A percentile compares a stretch with the other conserved stretches of the same genome.
Conservation (phyloP, 2,329 filamentous ascomycete species). For the Incumbomyces lentus region DNA sequence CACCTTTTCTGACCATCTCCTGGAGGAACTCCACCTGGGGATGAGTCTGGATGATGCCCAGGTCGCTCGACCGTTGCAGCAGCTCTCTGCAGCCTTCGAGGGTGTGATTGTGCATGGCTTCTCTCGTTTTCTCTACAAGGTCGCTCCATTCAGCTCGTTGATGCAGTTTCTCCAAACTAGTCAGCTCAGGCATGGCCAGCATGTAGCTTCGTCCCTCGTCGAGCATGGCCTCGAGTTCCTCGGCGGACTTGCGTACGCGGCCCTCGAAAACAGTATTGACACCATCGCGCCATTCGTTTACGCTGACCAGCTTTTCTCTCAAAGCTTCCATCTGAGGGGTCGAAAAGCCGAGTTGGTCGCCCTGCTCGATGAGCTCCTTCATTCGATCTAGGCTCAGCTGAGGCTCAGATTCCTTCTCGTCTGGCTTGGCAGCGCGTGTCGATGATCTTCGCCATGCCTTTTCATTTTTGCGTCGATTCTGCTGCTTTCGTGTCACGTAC, state of each 20-base stretch:
- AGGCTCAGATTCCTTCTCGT: constrained; percentile 72
- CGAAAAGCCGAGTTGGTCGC: constrained; percentile 82
- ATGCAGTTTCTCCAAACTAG: constrained; percentile 66
- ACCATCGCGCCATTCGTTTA: constrained; percentile 72
- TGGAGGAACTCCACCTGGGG: constrained; percentile 66
- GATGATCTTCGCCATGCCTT: constrained; percentile 66
- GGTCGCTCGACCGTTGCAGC: constrained; percentile 63
- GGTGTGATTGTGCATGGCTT: constrained; percentile 56
- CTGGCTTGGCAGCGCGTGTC: constrained; percentile 67
- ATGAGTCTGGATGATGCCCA: constrained; percentile 70
- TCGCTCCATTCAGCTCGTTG: constrained; percentile 85
- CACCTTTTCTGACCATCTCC: constrained; percentile 64
- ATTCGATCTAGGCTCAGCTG: constrained; percentile 77
- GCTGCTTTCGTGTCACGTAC: constrained; percentile 94
- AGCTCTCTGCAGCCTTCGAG: constrained; percentile 70
- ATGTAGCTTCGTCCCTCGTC: constrained; percentile 83
- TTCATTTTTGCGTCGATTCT: constrained; percentile 91
- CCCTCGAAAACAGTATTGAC: constrained; percentile 62
- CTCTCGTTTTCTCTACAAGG: constrained; percentile 56
- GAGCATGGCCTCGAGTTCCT: constrained; percentile 80
- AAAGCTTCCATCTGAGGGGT: constrained; percentile 81
- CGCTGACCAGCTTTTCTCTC: constrained; percentile 72
- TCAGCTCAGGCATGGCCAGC: constrained; percentile 81
- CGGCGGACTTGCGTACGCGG: constrained; percentile 51
- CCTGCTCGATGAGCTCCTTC: constrained; percentile 69